A percentile compares a stretch with the other conserved stretches of the same genome.
phyloP scores from a whole-genome alignment of 1,139 yeast species.

The Candida sojae region DNA sequence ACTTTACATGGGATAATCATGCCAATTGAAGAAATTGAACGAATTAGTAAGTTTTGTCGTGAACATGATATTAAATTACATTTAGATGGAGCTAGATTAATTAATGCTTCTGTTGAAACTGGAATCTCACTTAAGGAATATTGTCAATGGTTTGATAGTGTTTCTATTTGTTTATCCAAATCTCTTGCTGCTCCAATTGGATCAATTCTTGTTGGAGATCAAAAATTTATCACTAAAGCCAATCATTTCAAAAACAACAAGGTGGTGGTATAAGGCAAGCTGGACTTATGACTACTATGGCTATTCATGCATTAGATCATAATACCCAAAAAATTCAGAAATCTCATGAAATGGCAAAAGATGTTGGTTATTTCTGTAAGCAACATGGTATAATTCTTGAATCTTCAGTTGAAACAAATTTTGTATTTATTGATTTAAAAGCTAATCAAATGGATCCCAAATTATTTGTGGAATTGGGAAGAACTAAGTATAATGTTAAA shows the following conservation, averaged over 20 bases:
- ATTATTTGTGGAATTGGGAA: constrained; percentile 55
- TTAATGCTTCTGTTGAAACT: constrained; percentile 84
- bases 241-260: constrained; percentile 89
- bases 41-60: constrained; percentile 72
- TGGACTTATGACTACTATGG: constrained; percentile 84
- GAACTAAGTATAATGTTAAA: constrained; percentile 58
- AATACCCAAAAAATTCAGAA: constrained; percentile 60
- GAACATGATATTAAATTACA: constrained; percentile 68
- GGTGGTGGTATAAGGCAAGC: constrained; percentile 96
- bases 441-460: constrained; percentile 61
- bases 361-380: constrained; percentile 62
- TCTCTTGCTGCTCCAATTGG: constrained; percentile 96
- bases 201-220: constrained; percentile 76
- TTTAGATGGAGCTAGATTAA: constrained; percentile 93
- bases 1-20: constrained; percentile 81
- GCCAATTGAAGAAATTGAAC: constrained; percentile 78
- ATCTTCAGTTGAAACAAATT: constrained; percentile 83
- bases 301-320: constrained; percentile 72
- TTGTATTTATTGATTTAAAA: constrained; percentile 74
- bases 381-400: constrained; percentile 52
- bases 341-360: constrained; percentile 71
- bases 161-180: constrained; percentile 86
- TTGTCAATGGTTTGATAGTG: constrained; percentile 81
- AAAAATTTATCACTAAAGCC: constrained; percentile 64
- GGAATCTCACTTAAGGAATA: constrained; percentile 71